phyloP scores from a whole-genome alignment of 805 yeast species.

The Groenewaldozyma salmanticensis region DNA sequence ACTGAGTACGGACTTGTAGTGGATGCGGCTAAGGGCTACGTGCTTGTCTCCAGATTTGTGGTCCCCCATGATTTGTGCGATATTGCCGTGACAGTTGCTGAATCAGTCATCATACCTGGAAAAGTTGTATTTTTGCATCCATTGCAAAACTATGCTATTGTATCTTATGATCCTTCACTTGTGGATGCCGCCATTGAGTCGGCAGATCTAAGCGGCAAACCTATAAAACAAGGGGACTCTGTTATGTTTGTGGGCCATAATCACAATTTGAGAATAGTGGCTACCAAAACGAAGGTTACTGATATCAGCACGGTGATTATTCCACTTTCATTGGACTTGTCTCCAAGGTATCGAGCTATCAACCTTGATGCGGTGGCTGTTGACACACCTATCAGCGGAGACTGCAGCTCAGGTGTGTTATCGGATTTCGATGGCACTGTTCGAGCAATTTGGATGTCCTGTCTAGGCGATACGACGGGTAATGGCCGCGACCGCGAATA shows the following conservation, averaged over 20 bases:
- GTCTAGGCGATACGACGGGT: constrained; percentile 58
- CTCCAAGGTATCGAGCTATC: constrained; percentile 80
- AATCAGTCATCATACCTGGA: constrained; percentile 72
- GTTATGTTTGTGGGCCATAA: constrained; percentile 76
- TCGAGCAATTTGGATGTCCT: constrained; percentile 79
- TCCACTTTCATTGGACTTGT: constrained; percentile 47
- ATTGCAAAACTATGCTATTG: constrained; percentile 71
- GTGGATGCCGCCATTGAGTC: constrained; percentile 63
- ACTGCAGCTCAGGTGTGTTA: constrained; percentile 71
- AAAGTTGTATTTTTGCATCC: constrained; percentile 80
- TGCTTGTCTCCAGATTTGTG: constrained; percentile 63
- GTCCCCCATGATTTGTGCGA: constrained; percentile 82
- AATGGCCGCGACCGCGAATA: constrained; percentile 52
- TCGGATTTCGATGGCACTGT: constrained; percentile 71
- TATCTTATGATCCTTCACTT: constrained; percentile 69
- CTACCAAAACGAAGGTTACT: constrained; percentile 67
- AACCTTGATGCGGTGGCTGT: constrained; percentile 69
- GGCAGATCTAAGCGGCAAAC: constrained; percentile 47
- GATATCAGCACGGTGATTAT: constrained; percentile 67
- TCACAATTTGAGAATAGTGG: constrained; percentile 54
- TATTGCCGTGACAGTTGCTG: constrained; percentile 71
- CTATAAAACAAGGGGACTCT: constrained; percentile 66
- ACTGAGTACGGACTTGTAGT: constrained; percentile 71
- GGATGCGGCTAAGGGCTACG: constrained; percentile 72
- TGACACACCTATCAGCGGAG: constrained; percentile 62